Conservation (phyloP, 306 rosid species). For the Quercus agrifolia region DNA sequence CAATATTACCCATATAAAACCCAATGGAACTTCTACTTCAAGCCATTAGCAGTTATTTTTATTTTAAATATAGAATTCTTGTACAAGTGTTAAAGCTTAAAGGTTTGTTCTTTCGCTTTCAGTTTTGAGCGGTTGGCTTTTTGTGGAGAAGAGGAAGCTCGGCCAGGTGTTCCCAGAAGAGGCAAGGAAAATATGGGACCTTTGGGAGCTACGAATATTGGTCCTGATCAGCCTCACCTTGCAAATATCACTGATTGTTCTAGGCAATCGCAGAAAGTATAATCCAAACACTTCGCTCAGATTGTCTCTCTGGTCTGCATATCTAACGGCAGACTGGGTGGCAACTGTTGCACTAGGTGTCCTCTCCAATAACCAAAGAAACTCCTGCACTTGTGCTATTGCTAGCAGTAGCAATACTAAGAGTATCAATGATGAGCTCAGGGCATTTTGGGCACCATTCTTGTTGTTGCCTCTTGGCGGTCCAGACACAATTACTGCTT, state of each 20-base stretch:
- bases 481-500: not conserved
- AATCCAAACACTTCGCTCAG: not conserved
- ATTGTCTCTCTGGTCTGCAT: not conserved
- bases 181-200: not conserved
- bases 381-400: not conserved
- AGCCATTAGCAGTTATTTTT: no score
- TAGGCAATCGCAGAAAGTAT: not conserved
- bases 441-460: not conserved
- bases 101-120: not conserved
- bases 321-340: not conserved
- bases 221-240: not conserved
- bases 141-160: conserved; percentile 1
- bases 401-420: not conserved
- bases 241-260: not conserved
- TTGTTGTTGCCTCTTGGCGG: not conserved
- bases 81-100: not conserved
- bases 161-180: not conserved
- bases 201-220: not conserved
- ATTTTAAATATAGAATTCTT: not conserved
- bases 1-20: no score
- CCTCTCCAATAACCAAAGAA: not conserved
- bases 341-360: not conserved
- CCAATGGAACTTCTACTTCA: no score
- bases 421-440: not conserved
- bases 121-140: not conserved